Evolutionary conservation across 257 asterid species (phyloP).

Genomic region (Primulina eburnea): DNA sequence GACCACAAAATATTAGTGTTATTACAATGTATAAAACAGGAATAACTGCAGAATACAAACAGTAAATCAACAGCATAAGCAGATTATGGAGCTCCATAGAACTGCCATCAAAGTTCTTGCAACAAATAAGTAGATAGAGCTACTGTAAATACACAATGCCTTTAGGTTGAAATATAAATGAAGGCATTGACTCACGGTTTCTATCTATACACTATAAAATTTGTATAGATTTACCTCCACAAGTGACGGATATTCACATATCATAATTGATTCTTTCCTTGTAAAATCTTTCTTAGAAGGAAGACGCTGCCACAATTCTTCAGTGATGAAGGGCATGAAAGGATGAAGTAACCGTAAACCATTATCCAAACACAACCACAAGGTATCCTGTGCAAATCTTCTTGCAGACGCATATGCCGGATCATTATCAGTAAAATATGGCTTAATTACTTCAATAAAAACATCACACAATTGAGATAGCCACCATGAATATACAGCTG

Average conservation of each 20-base stretch:
- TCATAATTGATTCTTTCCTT: conserved; percentile 79
- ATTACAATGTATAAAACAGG: not conserved
- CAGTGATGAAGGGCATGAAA: conserved; percentile 92
- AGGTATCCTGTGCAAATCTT: conserved; percentile 72
- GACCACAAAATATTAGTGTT: not conserved
- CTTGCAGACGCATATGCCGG: conserved; percentile 44
- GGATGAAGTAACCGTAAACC: conserved; percentile 92
- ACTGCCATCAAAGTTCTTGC: not conserved
- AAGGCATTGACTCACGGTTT: not conserved
- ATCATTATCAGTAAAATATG: conserved; percentile 59
- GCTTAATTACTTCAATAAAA: conserved; percentile 91
- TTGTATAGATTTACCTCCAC: conserved; percentile 49
- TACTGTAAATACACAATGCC: not conserved
- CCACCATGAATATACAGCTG: conserved; percentile 90
- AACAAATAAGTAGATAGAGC: not conserved
- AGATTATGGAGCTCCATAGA: conserved; percentile 1
- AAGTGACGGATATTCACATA: conserved; percentile 73
- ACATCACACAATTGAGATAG: conserved; percentile 88
- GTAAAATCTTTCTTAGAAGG: conserved; percentile 55
- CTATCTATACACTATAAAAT: not conserved
- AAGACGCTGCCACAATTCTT: conserved; percentile 97
- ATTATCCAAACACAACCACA: conserved; percentile 87
- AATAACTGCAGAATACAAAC: not conserved
- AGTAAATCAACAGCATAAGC: conserved; percentile 1
- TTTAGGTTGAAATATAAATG: conserved; percentile 1